Evolutionary conservation across 257 asterid genomes (phyloP), one percentile per base, ranked within the genome.

Genomic region (Knoxia roxburghii): DNA sequence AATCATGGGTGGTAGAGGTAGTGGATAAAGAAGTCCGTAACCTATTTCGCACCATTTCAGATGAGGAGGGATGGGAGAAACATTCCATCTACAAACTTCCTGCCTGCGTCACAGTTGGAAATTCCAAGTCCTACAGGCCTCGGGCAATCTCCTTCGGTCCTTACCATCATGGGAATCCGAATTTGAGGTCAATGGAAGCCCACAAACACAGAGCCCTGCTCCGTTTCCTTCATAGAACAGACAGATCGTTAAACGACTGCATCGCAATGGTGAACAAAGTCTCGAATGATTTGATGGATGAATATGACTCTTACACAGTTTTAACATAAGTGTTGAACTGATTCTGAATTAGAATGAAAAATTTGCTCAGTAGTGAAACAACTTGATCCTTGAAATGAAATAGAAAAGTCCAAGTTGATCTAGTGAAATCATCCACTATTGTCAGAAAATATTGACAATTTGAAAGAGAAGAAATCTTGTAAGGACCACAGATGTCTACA

Each of bases 101-200:
- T 1, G 65, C 77, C 2, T 56, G 57, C 8, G 79, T 82, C 6
- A 61, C 81, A 5, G 76, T 67, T 29, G 73, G 73, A 69, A 39
- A 56, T 54, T 20, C 4, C 56, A 17, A 40, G 7, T 83, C 77
- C 5, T 82, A 83, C 82, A 62, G 32, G 43, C 91, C 91, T 8
- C 82, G 68, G 51, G 70, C 51, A 7, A 81, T 81, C 45, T 85
- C 88, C 4, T 53, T 83, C 1, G 87, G 91, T 0, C 88, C 91
- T 32, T 85, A 85, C 45, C 88, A 82, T 43, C 57, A 75, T 50
- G 73, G 69, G 11, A 2, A 50, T 4, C 27, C 10, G 3, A 30
- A 59, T 55, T 39, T 79, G 62, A 61, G 7, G 67, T 65, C 73
- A 3, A 78, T 85, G 91, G 91, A 85, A 63, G 72, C 54, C 43